These are phyloP conservation scores for Colletotrichum sp. DNA, from an alignment of 2,329 filamentous ascomycete genomes.

Conservation along the genomic window DNA sequence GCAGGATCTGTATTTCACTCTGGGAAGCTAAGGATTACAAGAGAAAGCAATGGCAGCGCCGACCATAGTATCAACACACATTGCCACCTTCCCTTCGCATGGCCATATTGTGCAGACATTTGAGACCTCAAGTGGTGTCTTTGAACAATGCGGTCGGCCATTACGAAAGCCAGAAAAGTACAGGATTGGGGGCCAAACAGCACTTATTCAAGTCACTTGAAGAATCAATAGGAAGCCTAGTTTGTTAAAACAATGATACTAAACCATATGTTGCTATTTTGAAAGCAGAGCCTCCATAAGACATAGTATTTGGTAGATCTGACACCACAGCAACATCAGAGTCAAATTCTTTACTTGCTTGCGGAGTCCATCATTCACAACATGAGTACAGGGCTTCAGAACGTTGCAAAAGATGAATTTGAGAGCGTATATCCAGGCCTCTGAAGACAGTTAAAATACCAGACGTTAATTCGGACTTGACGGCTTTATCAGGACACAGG, in stretches of 20 bases:
- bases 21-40: background rate
- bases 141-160: background rate
- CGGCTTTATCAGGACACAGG: background rate
- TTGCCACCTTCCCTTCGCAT: background rate
- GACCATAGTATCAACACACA: background rate
- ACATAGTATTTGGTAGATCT: background rate
- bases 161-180: background rate
- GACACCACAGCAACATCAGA: background rate
- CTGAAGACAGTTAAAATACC: no score
- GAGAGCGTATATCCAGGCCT: no score
- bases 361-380: background rate
- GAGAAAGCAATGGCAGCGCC: background rate
- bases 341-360: background rate
- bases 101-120: background rate
- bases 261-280: background rate
- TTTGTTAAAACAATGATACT: background rate
- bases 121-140: background rate
- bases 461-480: background rate
- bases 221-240: background rate
- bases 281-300: background rate
- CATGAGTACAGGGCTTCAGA: background rate
- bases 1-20: background rate
- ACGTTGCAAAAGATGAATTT: no score
- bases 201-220: background rate
- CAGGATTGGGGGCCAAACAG: background rate